Base-by-base conservation (phyloP, 768 basidiomycete species). In the Hygrophoropsis aurantiaca region DNA sequence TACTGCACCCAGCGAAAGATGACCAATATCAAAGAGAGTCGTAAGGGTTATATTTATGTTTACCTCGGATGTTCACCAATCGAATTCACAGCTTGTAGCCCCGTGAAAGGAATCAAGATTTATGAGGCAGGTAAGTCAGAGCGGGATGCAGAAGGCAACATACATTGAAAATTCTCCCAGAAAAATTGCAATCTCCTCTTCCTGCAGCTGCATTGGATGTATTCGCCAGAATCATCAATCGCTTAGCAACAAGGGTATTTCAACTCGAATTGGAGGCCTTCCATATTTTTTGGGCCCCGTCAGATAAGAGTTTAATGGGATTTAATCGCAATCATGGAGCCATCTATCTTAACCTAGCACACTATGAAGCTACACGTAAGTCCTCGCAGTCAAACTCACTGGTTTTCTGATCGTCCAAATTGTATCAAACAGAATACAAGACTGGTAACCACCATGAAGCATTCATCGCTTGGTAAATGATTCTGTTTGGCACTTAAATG, bases 261-360 rank as follows among this genome's bases (percentile, higher is more conserved):
- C 11, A 7, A 4, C 24, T 53, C 11, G 24, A 26, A 11, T 27
- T 43, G 11, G 41, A 38, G 18, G 41, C 42, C 15, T 40, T 52
- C 6, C 54, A 55, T 23, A 33, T 55, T 42, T 52, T 55, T 23
- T 53, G 21, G 40, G 41, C 52, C 8, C 18, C 24, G 16, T n/a
- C 20, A 16, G 51, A 52, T 42, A 4, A 13, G 7, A 44, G 49
- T 30, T 27, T 55, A 38, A 52, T 55, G 54, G 54, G 54, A n/a
- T 55, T 55, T 44, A 55, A 55, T 34, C 54, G 54, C 9, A 55
- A 44, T 25, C 42, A 40, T 23, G 43, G 27, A 30, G 27, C 42
- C 13, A 52, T 55, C 15, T 55, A 49, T 39, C 42, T 55, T 9
- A 52, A 52, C 26, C 37, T 55, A 16, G 47, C 51, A 11, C 54